A percentile compares a stretch with the other conserved stretches of the same genome.
Conservation (phyloP, 352 stramenopile genomes). For the Globisporangium spinosum region DNA sequence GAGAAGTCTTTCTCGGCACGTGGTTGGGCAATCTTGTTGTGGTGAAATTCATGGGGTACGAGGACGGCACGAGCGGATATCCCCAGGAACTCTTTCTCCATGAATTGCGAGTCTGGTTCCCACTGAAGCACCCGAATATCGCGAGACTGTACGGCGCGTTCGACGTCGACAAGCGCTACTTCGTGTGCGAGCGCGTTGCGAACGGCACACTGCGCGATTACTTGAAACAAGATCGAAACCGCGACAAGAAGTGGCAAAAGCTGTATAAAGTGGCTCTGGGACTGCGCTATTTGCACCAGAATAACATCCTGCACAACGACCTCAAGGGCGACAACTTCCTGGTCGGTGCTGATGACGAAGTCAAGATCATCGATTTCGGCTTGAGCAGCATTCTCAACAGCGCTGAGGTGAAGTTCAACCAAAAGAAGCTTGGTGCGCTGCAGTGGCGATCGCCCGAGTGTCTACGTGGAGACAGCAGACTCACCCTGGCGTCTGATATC, state of each 20-base stretch:
- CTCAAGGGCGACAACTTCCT: conserved; percentile 19
- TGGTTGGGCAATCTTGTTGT: conserved; percentile 6
- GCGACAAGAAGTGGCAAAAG: conserved; percentile 12
- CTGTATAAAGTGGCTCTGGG: conserved; percentile 12
- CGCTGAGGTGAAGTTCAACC: not conserved
- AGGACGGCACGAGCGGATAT: not conserved
- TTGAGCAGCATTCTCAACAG: conserved; percentile 12
- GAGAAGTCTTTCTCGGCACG: conserved; percentile 2
- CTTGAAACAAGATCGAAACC: not conserved
- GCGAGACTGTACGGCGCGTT: conserved; percentile 8
- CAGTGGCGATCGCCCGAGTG: conserved; percentile 6
- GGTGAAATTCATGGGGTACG: conserved; percentile 10
- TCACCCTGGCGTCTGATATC: conserved; percentile 15
- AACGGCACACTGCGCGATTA: conserved; percentile 4
- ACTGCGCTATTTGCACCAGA: conserved; percentile 9
- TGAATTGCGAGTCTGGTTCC: conserved; percentile 11
- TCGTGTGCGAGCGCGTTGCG: conserved; percentile 6
- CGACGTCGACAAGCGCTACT: conserved; percentile 6
- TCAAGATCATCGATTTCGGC: conserved; percentile 18
- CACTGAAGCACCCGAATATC: conserved; percentile 7
- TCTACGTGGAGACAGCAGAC: not conserved
- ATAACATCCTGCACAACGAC: conserved; percentile 12
- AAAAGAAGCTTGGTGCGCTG: not conserved
- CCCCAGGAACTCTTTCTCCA: conserved; percentile 6
- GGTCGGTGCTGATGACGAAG: not conserved